These are phyloP conservation scores for Podaxis sp. DNA, from an alignment of 768 basidiomycete genomes.

Conservation along the genomic window DNA sequence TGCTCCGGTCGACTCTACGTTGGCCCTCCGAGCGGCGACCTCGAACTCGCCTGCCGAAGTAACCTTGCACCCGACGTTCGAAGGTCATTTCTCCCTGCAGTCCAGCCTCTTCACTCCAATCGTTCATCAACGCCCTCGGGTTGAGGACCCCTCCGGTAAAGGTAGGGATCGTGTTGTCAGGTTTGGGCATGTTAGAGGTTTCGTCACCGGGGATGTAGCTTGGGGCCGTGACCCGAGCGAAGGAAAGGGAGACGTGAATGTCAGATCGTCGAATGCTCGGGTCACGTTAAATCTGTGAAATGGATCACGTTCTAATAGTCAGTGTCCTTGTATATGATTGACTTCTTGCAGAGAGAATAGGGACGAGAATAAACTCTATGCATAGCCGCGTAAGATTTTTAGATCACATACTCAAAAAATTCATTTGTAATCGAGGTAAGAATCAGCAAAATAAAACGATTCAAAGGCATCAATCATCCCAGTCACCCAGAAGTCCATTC, in stretches of 20 bases:
- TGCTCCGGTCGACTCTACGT: slow-evolving; percentile 1
- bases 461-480: too few species aligned
- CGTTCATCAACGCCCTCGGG: neutral
- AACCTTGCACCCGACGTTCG: slow-evolving; percentile 10
- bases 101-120: neutral
- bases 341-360: neutral
- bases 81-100: slow-evolving; percentile 7
- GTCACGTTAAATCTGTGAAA: slow-evolving; percentile 8
- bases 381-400: too few species aligned
- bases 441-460: too few species aligned
- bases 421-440: too few species aligned
- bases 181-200: neutral
- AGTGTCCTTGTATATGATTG: neutral
- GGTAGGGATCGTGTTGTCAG: neutral
- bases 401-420: too few species aligned
- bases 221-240: slow-evolving; percentile 2
- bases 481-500: too few species aligned
- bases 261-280: slow-evolving; percentile 1
- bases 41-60: slow-evolving; percentile 11
- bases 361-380: neutral
- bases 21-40: neutral
- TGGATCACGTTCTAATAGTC: too few species aligned
- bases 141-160: slow-evolving; percentile 11
- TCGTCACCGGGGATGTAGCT: slow-evolving; percentile 2
- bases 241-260: slow-evolving; percentile 7